These are phyloP conservation scores for Collariella sp. DNA, from an alignment of 495 filamentous ascomycete species.

Conservation along the genomic window DNA sequence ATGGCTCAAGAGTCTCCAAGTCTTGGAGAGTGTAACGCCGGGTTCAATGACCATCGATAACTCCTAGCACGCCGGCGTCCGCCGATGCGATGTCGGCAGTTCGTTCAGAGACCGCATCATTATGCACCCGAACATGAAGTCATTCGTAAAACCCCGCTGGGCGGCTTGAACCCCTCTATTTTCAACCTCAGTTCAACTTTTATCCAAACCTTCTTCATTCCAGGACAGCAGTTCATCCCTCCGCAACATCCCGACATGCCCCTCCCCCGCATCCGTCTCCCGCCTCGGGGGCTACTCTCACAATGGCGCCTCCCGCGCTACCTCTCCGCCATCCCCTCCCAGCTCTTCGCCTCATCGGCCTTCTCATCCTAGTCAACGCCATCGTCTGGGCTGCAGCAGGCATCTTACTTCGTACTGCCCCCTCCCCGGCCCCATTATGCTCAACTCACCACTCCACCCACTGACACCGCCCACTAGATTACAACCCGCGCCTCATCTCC, in stretches of 20 bases:
- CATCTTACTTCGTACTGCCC: constrained; percentile 46
- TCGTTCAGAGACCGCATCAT: not conserved
- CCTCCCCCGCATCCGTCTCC: not conserved
- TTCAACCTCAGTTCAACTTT: not conserved
- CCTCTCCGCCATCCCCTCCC: constrained; percentile 47
- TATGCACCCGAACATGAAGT: not conserved
- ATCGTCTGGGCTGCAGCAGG: constrained; percentile 65
- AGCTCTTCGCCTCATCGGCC: constrained; percentile 57
- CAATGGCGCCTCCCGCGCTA: not conserved
- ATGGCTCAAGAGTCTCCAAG: too few species aligned
- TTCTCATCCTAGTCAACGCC: constrained; percentile 57
- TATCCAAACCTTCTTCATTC: not conserved
- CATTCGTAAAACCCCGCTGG: not conserved
- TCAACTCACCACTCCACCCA: not conserved
- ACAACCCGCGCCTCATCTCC: constrained; percentile 53
- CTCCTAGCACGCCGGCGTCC: not conserved
- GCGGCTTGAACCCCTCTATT: too few species aligned
- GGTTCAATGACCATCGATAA: too few species aligned
- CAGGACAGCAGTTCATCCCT: not conserved
- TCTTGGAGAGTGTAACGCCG: too few species aligned
- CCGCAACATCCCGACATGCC: not conserved
- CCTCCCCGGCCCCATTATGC: not conserved
- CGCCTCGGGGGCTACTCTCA: not conserved
- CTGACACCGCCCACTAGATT: too few species aligned
- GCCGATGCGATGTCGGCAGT: constrained; percentile 1